Evolutionary conservation across 352 stramenopile genomes (phyloP).

Genomic region (Phytophthora meadii): DNA sequence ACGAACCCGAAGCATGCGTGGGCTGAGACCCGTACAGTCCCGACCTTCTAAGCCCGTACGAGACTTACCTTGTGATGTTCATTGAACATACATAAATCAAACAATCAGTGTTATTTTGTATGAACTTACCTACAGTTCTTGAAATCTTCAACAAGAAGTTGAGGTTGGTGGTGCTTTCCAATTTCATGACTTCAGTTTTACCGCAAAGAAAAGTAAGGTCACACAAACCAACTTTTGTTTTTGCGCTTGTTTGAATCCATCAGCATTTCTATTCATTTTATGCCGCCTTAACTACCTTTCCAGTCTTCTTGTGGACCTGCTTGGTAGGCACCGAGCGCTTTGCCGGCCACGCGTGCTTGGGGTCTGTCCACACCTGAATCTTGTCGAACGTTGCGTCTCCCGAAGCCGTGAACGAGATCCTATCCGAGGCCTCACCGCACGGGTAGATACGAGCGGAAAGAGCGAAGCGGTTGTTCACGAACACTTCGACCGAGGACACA

Average conservation of each 20-base stretch:
- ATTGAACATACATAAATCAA: slow-evolving; percentile 18
- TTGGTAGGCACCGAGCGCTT: slow-evolving; percentile 42
- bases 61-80: slow-evolving; percentile 1
- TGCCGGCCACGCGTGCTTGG: slow-evolving; percentile 62
- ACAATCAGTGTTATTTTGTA: slow-evolving; percentile 9
- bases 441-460: slow-evolving; percentile 70
- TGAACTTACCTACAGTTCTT: not conserved
- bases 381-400: slow-evolving; percentile 58
- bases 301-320: slow-evolving; percentile 24
- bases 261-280: not conserved
- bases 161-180: too few relatives aligned
- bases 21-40: slow-evolving; percentile 47
- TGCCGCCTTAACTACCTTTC: slow-evolving; percentile 8
- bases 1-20: slow-evolving; percentile 70
- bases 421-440: slow-evolving; percentile 53
- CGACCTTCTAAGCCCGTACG: slow-evolving; percentile 33
- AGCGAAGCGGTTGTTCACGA: slow-evolving; percentile 69
- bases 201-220: too few relatives aligned
- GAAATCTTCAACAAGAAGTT: too few relatives aligned
- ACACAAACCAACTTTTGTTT: not conserved
- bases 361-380: slow-evolving; percentile 61
- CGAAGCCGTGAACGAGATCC: slow-evolving; percentile 56
- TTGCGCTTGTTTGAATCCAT: not conserved
- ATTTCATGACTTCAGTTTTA: slow-evolving; percentile 1
- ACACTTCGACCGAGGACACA: slow-evolving; percentile 67